Evolutionary conservation across 768 basidiomycete genomes (phyloP).

Genomic region (Leccinum olivaceopallidum): DNA sequence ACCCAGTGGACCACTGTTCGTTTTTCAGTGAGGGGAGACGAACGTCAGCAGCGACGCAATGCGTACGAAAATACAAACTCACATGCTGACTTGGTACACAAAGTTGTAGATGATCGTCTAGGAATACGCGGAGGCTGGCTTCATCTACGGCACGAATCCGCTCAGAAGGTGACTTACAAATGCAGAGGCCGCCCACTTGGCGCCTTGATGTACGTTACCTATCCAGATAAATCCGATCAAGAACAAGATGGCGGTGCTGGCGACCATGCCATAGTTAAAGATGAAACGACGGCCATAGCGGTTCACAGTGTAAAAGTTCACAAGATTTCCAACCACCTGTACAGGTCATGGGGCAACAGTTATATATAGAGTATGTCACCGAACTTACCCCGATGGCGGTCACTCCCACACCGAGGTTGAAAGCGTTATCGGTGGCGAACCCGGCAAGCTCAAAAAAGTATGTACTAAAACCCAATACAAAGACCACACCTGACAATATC

Average conservation of each 20-base stretch:
- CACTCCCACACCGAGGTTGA: constrained; percentile 33
- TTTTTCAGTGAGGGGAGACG: neutral
- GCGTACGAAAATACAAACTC: neutral
- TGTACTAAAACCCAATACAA: constrained; percentile 30
- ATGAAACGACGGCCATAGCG: neutral
- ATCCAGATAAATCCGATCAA: constrained; percentile 33
- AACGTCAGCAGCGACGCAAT: neutral
- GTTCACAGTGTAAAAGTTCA: neutral
- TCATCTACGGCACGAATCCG: neutral
- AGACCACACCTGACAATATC: constrained; percentile 23
- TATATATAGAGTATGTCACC: neutral
- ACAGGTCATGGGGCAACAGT: neutral
- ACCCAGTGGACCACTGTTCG: constrained; percentile 26
- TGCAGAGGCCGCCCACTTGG: constrained; percentile 24
- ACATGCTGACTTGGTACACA: constrained; percentile 30
- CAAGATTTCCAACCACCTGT: constrained; percentile 27
- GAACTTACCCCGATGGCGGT: constrained; percentile 27
- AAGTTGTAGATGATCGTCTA: constrained; percentile 35
- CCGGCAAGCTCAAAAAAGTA: constrained; percentile 41
- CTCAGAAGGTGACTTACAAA: constrained; percentile 16
- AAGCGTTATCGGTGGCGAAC: constrained; percentile 29
- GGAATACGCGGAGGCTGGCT: neutral
- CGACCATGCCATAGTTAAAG: constrained; percentile 18
- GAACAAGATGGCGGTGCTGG: constrained; percentile 23
- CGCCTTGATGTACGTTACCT: constrained; percentile 7